These are phyloP conservation scores for Cerrena zonata DNA, from an alignment of 1,284 basidiomycete genomes.

Conservation along the genomic window DNA sequence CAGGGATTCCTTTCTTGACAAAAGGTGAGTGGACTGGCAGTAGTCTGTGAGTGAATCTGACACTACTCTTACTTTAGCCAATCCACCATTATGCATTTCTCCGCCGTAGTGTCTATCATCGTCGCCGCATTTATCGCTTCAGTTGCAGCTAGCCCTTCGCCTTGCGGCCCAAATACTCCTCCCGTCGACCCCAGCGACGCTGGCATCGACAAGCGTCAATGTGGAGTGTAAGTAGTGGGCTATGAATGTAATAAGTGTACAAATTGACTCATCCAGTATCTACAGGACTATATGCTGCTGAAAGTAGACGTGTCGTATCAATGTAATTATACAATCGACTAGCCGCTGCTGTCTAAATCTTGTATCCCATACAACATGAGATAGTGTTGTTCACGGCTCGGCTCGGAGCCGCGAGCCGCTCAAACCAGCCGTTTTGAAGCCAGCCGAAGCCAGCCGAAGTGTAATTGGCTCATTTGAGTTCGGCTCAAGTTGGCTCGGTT, in stretches of 20 bases:
- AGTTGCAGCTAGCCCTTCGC: slow-evolving; percentile 4
- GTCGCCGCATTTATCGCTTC: slow-evolving; percentile 15
- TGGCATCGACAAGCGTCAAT: slow-evolving; percentile 3
- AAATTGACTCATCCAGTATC: not conserved
- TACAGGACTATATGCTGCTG: not conserved
- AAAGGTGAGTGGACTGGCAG: not conserved
- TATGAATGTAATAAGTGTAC: not conserved
- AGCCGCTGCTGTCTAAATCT: too few species aligned
- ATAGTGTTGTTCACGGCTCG: too few species aligned
- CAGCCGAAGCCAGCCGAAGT: too few species aligned
- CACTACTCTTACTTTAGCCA: not conserved
- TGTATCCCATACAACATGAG: too few species aligned
- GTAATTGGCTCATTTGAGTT: too few species aligned
- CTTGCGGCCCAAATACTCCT: slow-evolving; percentile 4
- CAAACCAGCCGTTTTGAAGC: too few species aligned
- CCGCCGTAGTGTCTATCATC: slow-evolving; percentile 10
- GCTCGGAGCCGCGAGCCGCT: too few species aligned
- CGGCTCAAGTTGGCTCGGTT: too few species aligned
- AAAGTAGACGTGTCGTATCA: not conserved
- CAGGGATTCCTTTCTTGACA: not conserved
- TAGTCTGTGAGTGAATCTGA: not conserved
- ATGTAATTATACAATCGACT: not conserved
- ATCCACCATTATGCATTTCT: slow-evolving; percentile 21
- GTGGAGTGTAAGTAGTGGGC: slow-evolving; percentile 3
- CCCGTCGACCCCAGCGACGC: not conserved